Evolutionary conservation across 768 basidiomycete genomes (phyloP).

Genomic region (Boletus tylopilopsis): DNA sequence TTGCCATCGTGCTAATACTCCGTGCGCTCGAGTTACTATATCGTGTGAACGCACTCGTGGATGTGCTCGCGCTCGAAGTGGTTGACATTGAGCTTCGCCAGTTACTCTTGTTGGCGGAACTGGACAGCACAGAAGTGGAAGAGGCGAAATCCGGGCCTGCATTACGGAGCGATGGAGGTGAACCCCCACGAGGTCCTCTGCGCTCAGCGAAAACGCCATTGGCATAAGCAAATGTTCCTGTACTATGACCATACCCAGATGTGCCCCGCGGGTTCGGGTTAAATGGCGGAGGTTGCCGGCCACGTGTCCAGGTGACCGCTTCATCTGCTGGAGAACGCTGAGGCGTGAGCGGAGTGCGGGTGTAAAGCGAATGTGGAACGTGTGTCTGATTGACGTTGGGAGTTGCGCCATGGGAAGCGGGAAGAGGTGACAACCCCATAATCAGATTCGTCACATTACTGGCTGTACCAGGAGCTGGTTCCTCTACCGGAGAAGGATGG

Average conservation of each 20-base stretch:
- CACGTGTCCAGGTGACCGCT: slow-evolving; percentile 46
- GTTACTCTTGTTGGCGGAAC: slow-evolving; percentile 40
- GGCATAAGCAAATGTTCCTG: slow-evolving; percentile 11
- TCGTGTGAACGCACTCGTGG: slow-evolving; percentile 69
- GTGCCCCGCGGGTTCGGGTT: slow-evolving; percentile 20
- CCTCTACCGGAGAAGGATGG: slow-evolving; percentile 41
- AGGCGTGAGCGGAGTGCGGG: slow-evolving; percentile 28
- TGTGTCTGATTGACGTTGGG: slow-evolving; percentile 11
- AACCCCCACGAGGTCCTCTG: slow-evolving; percentile 43
- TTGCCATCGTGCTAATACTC: slow-evolving; percentile 77
- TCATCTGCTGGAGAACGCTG: slow-evolving; percentile 38
- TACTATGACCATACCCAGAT: slow-evolving; percentile 9
- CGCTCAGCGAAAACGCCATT: slow-evolving; percentile 27
- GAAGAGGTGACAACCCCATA: slow-evolving; percentile 45
- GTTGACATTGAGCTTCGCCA: slow-evolving; percentile 78
- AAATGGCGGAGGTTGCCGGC: slow-evolving; percentile 36
- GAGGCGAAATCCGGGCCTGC: slow-evolving; percentile 46
- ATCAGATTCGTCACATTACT: slow-evolving; percentile 74
- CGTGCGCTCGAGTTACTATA: slow-evolving; percentile 68
- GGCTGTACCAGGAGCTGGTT: slow-evolving; percentile 55
- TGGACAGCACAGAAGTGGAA: slow-evolving; percentile 60
- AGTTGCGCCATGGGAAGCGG: slow-evolving; percentile 3
- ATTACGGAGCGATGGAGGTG: slow-evolving; percentile 59
- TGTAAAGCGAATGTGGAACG: slow-evolving; percentile 20
- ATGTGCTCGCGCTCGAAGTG: slow-evolving; percentile 65